phyloP scores from a whole-genome alignment of 371 early-diverging fungal genomes.

The Apophysomyces variabilis region DNA sequence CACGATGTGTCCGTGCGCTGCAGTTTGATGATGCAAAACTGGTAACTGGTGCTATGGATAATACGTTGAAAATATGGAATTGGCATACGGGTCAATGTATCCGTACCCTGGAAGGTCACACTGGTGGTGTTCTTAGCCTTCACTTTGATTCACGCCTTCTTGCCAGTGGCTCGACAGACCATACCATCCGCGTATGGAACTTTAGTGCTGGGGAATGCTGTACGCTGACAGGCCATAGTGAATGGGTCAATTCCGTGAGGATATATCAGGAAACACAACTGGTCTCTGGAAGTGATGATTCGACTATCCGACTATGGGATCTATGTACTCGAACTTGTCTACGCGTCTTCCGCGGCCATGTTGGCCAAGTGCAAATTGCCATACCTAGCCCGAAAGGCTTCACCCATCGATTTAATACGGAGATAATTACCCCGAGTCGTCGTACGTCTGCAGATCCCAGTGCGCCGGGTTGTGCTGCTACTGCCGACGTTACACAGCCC shows the following conservation, averaged over 20 bases:
- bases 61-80: conserved; percentile 97
- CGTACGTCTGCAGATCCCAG: conserved; percentile 11
- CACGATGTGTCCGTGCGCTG: conserved; percentile 83
- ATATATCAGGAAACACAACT: conserved; percentile 70
- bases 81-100: conserved; percentile 89
- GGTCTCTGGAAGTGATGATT: conserved; percentile 85
- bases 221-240: conserved; percentile 81
- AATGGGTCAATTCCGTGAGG: conserved; percentile 88
- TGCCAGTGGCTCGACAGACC: conserved; percentile 87
- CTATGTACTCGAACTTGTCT: conserved; percentile 71
- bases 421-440: conserved; percentile 14
- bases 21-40: conserved; percentile 87
- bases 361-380: conserved; percentile 78
- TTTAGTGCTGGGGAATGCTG: conserved; percentile 80
- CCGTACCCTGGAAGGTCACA: conserved; percentile 82
- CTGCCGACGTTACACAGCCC: conserved; percentile 2
- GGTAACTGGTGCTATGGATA: conserved; percentile 90
- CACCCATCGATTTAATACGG: conserved; percentile 36
- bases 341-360: conserved; percentile 76
- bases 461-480: conserved; percentile 25
- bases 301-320: conserved; percentile 86
- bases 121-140: conserved; percentile 84
- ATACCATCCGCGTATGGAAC: conserved; percentile 91
- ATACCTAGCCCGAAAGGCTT: conserved; percentile 53
- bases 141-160: conserved; percentile 83